Evolutionary conservation across 208 protist species (phyloP).

Genomic region (Phytomonas sp.): DNA sequence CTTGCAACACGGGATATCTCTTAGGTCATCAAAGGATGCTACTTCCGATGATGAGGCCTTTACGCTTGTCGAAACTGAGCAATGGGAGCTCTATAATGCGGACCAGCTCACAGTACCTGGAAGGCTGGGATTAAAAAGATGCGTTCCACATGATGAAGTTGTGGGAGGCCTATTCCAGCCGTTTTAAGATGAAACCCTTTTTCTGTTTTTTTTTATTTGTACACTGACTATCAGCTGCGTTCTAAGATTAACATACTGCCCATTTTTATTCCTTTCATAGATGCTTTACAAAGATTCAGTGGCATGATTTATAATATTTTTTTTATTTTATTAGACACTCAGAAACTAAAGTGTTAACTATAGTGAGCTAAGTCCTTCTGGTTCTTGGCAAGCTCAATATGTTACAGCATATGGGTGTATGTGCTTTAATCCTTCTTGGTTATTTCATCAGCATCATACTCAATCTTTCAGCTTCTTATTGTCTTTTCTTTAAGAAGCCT

Average conservation of each 20-base stretch:
- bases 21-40: constrained; percentile 18
- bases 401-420: not conserved
- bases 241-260: not conserved
- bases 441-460: not conserved
- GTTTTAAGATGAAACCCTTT: not conserved
- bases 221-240: not conserved
- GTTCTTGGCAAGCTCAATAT: not conserved
- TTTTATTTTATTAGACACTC: not conserved
- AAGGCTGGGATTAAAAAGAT: constrained; percentile 45
- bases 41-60: constrained; percentile 12
- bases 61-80: constrained; percentile 56
- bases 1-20: constrained; percentile 42
- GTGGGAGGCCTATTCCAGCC: not conserved
- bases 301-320: not conserved
- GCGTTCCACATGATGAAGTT: not conserved
- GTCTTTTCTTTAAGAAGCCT: not conserved
- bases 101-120: constrained; percentile 80
- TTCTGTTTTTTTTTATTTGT: not conserved
- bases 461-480: not conserved
- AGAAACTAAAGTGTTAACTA: not conserved
- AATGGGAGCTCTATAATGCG: constrained; percentile 84
- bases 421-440: not conserved
- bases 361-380: not conserved
- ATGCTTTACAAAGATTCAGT: not conserved
- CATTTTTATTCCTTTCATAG: not conserved